These are phyloP conservation scores for Myxozyma monticola DNA, from an alignment of 805 yeast species.

Conservation along the genomic window DNA sequence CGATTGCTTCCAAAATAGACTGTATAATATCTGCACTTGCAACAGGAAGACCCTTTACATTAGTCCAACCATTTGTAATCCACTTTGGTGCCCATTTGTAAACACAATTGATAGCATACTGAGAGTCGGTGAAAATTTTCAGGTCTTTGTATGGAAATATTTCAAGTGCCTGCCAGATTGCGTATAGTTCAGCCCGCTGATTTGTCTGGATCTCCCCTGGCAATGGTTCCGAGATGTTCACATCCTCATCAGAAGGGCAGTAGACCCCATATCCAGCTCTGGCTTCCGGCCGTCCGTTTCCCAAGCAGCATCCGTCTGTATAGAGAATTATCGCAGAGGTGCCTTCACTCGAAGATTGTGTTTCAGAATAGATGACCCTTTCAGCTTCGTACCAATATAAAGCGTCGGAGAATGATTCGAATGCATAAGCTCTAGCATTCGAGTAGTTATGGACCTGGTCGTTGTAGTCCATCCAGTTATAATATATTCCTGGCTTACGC, in stretches of 20 bases:
- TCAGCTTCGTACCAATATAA: no score
- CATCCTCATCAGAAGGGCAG: slow-evolving; percentile 53
- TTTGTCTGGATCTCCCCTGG: slow-evolving; percentile 60
- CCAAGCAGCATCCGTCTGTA: slow-evolving; percentile 76
- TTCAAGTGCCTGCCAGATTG: slow-evolving; percentile 58
- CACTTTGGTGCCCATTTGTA: slow-evolving; percentile 60
- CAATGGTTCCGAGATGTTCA: slow-evolving; percentile 55
- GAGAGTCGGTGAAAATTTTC: slow-evolving; percentile 66
- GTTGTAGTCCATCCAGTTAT: slow-evolving; percentile 53
- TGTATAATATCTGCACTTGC: slow-evolving; percentile 54
- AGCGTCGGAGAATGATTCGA: no score
- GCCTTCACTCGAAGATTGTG: no score
- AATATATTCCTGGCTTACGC: slow-evolving; percentile 56
- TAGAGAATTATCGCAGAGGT: slow-evolving; percentile 51
- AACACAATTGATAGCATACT: slow-evolving; percentile 55
- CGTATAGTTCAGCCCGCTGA: slow-evolving; percentile 76
- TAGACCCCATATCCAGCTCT: slow-evolving; percentile 74
- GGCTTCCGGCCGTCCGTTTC: slow-evolving; percentile 52
- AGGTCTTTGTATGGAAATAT: slow-evolving; percentile 42
- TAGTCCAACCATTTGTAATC: slow-evolving; percentile 57
- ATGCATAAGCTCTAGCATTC: no score
- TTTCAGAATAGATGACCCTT: no score
- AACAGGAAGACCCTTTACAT: slow-evolving; percentile 47
- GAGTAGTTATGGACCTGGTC: slow-evolving; percentile 49
- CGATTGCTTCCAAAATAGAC: slow-evolving; percentile 40